Evolutionary conservation across 306 rosid genomes (phyloP).

Genomic region (Casuarina equisetifolia): DNA sequence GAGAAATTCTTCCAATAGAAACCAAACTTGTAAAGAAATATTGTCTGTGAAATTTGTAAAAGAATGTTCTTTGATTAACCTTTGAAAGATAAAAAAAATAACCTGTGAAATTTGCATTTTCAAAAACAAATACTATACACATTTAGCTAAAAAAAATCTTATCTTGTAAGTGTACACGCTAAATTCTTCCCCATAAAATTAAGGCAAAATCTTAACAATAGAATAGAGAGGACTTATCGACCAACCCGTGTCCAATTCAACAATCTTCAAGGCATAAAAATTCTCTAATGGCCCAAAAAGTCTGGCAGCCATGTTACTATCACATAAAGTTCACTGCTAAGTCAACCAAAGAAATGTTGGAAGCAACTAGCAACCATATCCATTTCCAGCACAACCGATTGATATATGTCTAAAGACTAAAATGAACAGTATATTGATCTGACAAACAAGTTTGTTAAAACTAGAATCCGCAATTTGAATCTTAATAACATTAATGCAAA

Average conservation of each 20-base stretch:
- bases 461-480: neutral
- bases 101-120: too few relatives aligned
- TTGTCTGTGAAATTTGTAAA: too few relatives aligned
- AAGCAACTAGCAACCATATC: neutral
- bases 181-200: too few relatives aligned
- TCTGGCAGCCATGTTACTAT: neutral
- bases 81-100: too few relatives aligned
- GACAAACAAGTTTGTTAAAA: neutral
- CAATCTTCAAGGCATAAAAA: neutral
- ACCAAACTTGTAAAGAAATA: too few relatives aligned
- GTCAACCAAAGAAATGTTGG: slow-evolving; percentile 1
- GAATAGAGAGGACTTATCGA: neutral
- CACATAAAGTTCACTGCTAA: neutral
- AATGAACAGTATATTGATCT: neutral
- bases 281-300: neutral
- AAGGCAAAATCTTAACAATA: too few relatives aligned
- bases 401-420: neutral
- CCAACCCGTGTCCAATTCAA: neutral
- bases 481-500: neutral
- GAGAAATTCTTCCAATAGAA: too few relatives aligned
- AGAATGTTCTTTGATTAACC: too few relatives aligned
- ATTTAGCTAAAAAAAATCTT: too few relatives aligned
- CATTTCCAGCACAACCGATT: neutral
- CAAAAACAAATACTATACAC: too few relatives aligned
- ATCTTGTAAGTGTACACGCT: too few relatives aligned